Evolutionary conservation across 371 early-diverging fungal species (phyloP), one percentile per base, ranked within the genome.

Genomic region (Mortierella sp.): DNA sequence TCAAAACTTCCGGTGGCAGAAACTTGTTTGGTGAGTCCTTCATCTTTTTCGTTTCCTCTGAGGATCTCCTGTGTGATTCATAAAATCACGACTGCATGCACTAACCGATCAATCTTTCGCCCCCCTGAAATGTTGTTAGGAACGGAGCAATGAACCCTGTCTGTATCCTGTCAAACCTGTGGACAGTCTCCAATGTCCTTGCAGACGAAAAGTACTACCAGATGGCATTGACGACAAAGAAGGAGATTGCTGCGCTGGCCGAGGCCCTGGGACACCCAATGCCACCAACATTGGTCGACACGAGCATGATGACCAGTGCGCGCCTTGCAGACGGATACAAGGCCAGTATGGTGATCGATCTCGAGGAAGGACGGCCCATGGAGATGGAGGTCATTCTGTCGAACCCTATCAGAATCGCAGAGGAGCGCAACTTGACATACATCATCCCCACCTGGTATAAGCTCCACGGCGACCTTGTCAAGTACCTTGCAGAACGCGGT

Each of bases 121-220:
- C 1, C 38, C 65, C 38, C 38, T 38, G 65, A 38, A 65, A 38
- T 38, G 21, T 38, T 65, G 65, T 38, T 75, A 92, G 92, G 91
- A 97, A 96, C 84, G 95, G 94, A 8, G 81, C 95, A 1, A 96
- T 96, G 87, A 95, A 95, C 63, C 94, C 95, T 0, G 89, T 95
- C 2, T 94, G 95, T 48, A 92, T 96, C 2, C 81, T 95, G 3
- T 89, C 94, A 1, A 93, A 95, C 10, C 90, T 94, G 80, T 80
- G 88, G 80, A 91, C 93, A 27, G 94, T 94, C 18, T 89, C 89
- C 21, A 88, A 91, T 55, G 88, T 96, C 74, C 83, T 96, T n/a
- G 87, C 71, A 1, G 89, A 93, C 65, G 82, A 92, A 21, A 86
- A 88, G 32, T 90, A 94, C 56, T 81, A 89, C 70, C 77, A 84